Evolutionary conservation across 2,329 filamentous ascomycete species (phyloP), one percentile per base, ranked within the genome.

Genomic region (Penicillium sclerotigenum): DNA sequence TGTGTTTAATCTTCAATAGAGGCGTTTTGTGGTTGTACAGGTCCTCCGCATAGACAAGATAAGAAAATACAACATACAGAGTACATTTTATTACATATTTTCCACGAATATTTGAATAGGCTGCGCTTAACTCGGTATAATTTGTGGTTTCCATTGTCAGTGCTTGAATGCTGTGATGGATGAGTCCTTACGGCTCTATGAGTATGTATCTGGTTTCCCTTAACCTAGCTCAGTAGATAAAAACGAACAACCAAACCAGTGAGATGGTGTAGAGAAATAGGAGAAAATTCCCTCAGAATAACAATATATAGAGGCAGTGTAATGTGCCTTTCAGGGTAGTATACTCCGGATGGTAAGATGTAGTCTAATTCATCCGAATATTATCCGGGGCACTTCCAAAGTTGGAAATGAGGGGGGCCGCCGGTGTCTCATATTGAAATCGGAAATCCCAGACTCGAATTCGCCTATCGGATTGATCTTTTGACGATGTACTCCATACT

Each of bases 391-490:
- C 14, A 31, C 20, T 10, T 7, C 5, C 13, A 33, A 33, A 13
- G 13, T 33, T 40, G 47, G 53, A 51, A 51, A 52, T 55, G 53
- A 55, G 26, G 38, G 26, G 53, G 33, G 34, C 14, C n/a, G 45
- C 47, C 47, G 40, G 40, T 9, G 52, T 55, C 33, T 51, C 47
- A 51, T 59, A 57, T 43, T 56, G 49, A 59, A 58, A 37, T 36
- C 43, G 46, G 47, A 48, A 43, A 33, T 47, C 34, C 18, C 14
- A 37, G 22, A 22, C n/a, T 29, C 24, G 16, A 20, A 40, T 20
- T 29, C 7, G 5, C 8, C 24, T 18, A n/a, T n/a, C n/a, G n/a
- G n/a, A 42, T 42, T 28, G 3, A n/a, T n/a, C 8, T 26, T 16
- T 42, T n/a, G 26, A n/a, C 13, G 3, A 41, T 28, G 16, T 11